phyloP scores from a whole-genome alignment of 1,284 basidiomycete species.

The Caloboletus inedulis region DNA sequence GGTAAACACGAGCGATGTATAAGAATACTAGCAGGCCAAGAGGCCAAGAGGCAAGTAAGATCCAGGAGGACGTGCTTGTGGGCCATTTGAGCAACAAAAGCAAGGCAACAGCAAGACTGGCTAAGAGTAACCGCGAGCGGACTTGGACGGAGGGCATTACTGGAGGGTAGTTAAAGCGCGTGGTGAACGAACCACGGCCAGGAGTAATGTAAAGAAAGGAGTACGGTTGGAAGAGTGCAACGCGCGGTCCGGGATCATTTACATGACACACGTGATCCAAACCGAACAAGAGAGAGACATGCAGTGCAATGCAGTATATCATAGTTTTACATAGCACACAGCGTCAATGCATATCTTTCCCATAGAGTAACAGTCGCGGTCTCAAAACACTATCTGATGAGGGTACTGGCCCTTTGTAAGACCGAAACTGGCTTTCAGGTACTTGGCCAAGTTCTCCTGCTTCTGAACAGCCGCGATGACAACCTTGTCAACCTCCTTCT shows the following conservation, averaged over 20 bases:
- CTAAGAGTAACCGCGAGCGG: constrained; percentile 12
- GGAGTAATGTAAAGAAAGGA: constrained; percentile 1
- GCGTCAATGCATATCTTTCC: constrained; percentile 9
- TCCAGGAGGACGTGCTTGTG: constrained; percentile 26
- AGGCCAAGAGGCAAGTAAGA: constrained; percentile 30
- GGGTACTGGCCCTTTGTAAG: constrained; percentile 94
- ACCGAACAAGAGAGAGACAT: constrained; percentile 10
- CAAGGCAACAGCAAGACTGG: constrained; percentile 12
- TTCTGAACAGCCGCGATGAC: constrained; percentile 89
- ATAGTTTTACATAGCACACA: constrained; percentile 27
- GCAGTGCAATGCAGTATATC: constrained; percentile 19
- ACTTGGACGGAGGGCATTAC: constrained; percentile 12
- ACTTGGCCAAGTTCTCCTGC: constrained; percentile 90
- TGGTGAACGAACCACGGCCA: background rate
- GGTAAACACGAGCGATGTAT: constrained; percentile 58
- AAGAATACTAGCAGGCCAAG: constrained; percentile 47
- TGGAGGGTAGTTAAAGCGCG: constrained; percentile 1
- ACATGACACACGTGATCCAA: constrained; percentile 16
- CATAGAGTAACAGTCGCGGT: constrained; percentile 13
- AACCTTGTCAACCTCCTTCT: constrained; percentile 89
- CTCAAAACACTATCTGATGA: constrained; percentile 83
- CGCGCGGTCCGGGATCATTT: too few species aligned
- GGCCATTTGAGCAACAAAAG: constrained; percentile 26
- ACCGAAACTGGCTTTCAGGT: constrained; percentile 92
- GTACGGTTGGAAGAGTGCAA: background rate